phyloP scores from a whole-genome alignment of 192 early-diverging fungal genomes.

The Coemansia sp. region DNA sequence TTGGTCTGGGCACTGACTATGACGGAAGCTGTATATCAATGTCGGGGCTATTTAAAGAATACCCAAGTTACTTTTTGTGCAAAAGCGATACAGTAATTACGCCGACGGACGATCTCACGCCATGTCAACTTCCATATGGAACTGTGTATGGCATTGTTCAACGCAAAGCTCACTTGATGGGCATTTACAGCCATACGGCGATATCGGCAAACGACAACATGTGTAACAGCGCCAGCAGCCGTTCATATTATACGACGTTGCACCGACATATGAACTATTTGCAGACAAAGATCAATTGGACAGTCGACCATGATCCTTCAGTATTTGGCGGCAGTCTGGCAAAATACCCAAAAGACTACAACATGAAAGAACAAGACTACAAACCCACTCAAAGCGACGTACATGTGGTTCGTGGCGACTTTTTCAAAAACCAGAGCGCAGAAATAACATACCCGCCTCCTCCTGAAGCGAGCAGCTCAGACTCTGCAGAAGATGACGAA shows the following conservation, averaged over 20 bases:
- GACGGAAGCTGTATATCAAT: neutral
- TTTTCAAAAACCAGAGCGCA: neutral
- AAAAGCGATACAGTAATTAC: neutral
- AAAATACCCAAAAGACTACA: neutral
- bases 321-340: neutral
- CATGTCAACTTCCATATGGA: neutral
- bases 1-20: neutral
- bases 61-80: neutral
- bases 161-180: conserved; percentile 8
- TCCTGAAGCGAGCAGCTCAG: neutral
- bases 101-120: neutral
- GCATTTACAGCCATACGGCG: neutral
- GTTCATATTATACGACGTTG: neutral
- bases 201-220: neutral
- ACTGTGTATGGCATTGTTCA: neutral
- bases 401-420: neutral
- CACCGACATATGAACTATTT: neutral
- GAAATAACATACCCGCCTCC: neutral
- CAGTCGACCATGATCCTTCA: neutral
- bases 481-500: no score
- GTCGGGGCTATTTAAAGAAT: neutral
- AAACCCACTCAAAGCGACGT: neutral
- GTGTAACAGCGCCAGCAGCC: neutral
- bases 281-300: neutral
- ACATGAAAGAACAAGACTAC: neutral